Evolutionary conservation across 1,284 basidiomycete genomes (phyloP).

Genomic region (Papiliotrema fonsecae): DNA sequence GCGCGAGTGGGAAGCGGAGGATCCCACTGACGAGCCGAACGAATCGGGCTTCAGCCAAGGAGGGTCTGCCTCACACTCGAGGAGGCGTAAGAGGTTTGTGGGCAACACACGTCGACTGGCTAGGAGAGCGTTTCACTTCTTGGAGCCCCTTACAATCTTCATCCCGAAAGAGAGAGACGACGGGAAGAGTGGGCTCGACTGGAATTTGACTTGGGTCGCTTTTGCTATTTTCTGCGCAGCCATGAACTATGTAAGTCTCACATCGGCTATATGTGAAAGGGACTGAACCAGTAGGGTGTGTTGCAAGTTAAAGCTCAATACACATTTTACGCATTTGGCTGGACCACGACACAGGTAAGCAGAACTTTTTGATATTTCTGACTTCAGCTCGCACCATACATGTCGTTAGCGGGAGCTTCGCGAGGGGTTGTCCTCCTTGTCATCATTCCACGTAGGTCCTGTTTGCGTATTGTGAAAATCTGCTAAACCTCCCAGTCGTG

Average conservation of each 20-base stretch:
- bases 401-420: conserved; percentile 59
- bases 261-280: neutral
- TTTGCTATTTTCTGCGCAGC: conserved; percentile 56
- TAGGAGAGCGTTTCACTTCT: conserved; percentile 53
- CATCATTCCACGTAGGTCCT: conserved; percentile 56
- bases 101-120: conserved; percentile 27
- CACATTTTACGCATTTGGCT: conserved; percentile 60
- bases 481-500: conserved; percentile 21
- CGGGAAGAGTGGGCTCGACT: conserved; percentile 54
- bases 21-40: neutral
- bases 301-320: conserved; percentile 66
- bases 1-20: conserved; percentile 43
- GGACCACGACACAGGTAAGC: conserved; percentile 66
- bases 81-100: conserved; percentile 23
- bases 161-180: conserved; percentile 51
- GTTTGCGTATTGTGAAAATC: neutral
- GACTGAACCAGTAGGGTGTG: conserved; percentile 54
- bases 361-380: neutral
- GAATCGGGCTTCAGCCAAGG: conserved; percentile 8
- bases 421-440: conserved; percentile 61
- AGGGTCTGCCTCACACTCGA: conserved; percentile 6
- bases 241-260: conserved; percentile 55
- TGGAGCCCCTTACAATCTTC: conserved; percentile 64
- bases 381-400: conserved; percentile 66
- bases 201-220: conserved; percentile 62